Evolutionary conservation across 495 filamentous ascomycete species (phyloP).

Genomic region (Chaetomium cochliodes): DNA sequence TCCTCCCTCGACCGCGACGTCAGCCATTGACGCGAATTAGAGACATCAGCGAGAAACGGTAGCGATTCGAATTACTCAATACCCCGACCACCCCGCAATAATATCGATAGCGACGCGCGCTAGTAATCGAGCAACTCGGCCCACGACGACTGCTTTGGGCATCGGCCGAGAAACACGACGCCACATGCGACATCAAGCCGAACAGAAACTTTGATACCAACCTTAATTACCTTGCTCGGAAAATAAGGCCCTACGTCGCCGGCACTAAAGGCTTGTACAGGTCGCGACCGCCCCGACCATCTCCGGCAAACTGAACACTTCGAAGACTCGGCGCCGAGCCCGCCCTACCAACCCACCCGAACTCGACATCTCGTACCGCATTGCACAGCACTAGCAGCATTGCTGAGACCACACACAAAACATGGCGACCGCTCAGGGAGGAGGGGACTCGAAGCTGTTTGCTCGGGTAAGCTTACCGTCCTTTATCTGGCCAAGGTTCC

Average conservation of each 20-base stretch:
- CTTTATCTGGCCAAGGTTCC: not conserved
- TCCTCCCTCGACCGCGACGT: not conserved
- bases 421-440: slow-evolving; percentile 70
- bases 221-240: not conserved
- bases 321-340: not conserved
- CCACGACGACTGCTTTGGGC: not conserved
- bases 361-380: not conserved
- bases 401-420: slow-evolving; percentile 24
- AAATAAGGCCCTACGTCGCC: not conserved
- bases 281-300: not conserved
- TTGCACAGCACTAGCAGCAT: not conserved
- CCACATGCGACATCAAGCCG: not conserved
- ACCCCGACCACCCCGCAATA: not conserved
- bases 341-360: not conserved
- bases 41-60: not conserved
- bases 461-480: slow-evolving; percentile 74
- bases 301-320: not conserved
- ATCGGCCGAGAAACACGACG: not conserved
- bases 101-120: not conserved
- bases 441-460: slow-evolving; percentile 98
- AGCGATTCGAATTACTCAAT: not conserved
- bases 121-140: too few relatives aligned
- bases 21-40: not conserved
- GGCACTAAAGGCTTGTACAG: not conserved
- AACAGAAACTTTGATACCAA: not conserved